Evolutionary conservation across 495 filamentous ascomycete species (phyloP).

Genomic region (Aspergillus bertholletiae): DNA sequence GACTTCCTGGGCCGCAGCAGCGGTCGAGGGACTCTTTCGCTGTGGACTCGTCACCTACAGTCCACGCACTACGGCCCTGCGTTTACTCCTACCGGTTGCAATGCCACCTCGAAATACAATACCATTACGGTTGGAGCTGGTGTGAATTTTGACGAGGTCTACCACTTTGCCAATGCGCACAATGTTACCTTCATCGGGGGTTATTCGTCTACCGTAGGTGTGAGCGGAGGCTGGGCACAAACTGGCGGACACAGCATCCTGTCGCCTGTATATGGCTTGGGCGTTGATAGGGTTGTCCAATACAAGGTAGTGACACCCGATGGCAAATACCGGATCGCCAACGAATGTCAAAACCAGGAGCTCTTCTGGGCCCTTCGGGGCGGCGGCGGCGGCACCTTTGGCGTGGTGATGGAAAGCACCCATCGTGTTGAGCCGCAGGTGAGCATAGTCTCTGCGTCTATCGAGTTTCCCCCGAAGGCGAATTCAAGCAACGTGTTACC

Average conservation of each 20-base stretch:
- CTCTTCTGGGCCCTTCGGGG: no score
- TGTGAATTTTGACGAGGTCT: slow-evolving; percentile 45
- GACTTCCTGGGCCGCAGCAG: slow-evolving; percentile 51
- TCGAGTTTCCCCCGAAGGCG: slow-evolving; percentile 25
- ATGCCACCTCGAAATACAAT: slow-evolving; percentile 37
- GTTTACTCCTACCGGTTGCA: slow-evolving; percentile 20
- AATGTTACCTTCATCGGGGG: slow-evolving; percentile 25
- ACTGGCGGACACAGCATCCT: slow-evolving; percentile 44
- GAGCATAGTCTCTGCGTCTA: slow-evolving; percentile 27
- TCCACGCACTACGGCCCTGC: slow-evolving; percentile 12
- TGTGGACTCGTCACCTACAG: slow-evolving; percentile 53
- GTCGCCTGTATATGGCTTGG: slow-evolving; percentile 38
- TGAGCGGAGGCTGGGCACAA: slow-evolving; percentile 38
- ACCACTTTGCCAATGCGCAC: slow-evolving; percentile 29
- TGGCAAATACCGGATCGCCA: slow-evolving; percentile 39
- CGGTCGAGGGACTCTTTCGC: slow-evolving; percentile 42
- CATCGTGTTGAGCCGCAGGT: slow-evolving; percentile 33
- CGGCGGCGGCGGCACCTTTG: slow-evolving; percentile 55
- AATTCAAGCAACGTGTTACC: slow-evolving; percentile 25
- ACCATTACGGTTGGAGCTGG: slow-evolving; percentile 49
- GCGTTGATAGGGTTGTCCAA: slow-evolving; percentile 43
- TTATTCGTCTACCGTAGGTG: slow-evolving; percentile 19
- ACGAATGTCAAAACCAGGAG: slow-evolving; percentile 38
- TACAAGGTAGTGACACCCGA: slow-evolving; percentile 43
- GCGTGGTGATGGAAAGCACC: slow-evolving; percentile 45